Evolutionary conservation across 2,329 filamentous ascomycete species (phyloP).

Genomic region (Fusarium zealandicum): DNA sequence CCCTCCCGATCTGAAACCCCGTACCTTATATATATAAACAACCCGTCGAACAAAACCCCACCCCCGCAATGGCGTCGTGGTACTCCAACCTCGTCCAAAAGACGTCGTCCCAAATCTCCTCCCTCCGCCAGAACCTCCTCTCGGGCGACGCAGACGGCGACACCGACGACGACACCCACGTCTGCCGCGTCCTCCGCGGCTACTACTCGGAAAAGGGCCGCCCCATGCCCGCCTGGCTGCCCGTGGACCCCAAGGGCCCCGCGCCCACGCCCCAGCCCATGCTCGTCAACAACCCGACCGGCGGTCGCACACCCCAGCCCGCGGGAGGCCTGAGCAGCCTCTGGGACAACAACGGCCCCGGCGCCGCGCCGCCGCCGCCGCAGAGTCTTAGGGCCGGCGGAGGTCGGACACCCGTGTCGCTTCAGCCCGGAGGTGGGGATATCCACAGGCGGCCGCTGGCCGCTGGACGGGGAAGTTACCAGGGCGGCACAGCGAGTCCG

Average conservation of each 20-base stretch:
- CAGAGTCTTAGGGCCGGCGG: slow-evolving; percentile 57
- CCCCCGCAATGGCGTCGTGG: slow-evolving; percentile 72
- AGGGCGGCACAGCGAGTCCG: slow-evolving; percentile 53
- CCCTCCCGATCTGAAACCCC: neutral
- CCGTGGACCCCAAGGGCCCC: slow-evolving; percentile 77
- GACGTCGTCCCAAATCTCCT: slow-evolving; percentile 70
- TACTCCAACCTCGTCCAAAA: slow-evolving; percentile 76
- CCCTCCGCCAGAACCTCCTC: slow-evolving; percentile 73
- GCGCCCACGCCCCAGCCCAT: slow-evolving; percentile 63
- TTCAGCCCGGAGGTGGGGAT: slow-evolving; percentile 40
- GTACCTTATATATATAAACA: neutral
- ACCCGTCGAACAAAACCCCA: neutral
- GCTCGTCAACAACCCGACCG: slow-evolving; percentile 60
- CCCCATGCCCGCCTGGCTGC: slow-evolving; percentile 84
- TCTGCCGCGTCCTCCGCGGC: slow-evolving; percentile 88
- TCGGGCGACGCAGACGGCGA: slow-evolving; percentile 72
- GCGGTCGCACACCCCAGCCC: slow-evolving; percentile 51
- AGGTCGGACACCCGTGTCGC: slow-evolving; percentile 43
- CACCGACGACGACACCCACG: slow-evolving; percentile 89
- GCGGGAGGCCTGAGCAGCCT: slow-evolving; percentile 59
- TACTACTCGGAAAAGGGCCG: slow-evolving; percentile 92
- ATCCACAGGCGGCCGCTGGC: slow-evolving; percentile 46
- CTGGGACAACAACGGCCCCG: slow-evolving; percentile 58
- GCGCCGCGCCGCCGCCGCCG: slow-evolving; percentile 44
- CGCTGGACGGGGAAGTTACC: slow-evolving; percentile 69